Conservation (phyloP, 2,329 filamentous ascomycete genomes). For the Cladosporium oxysporum region DNA sequence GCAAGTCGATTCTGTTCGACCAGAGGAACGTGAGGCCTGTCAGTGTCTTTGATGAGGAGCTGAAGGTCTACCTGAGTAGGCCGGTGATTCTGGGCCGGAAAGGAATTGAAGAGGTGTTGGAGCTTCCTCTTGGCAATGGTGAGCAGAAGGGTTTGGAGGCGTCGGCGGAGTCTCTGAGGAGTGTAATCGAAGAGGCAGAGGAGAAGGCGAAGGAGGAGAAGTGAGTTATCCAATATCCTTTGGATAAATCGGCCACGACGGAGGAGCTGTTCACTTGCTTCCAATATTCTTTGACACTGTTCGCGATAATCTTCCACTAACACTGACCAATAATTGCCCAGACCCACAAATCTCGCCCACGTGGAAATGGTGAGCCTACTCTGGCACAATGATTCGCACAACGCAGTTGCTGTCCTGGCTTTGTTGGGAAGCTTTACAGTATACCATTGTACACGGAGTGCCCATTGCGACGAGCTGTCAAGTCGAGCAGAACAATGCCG, state of each 20-base stretch:
- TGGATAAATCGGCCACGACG: no score
- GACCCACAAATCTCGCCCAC: not conserved
- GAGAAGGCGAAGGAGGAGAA: constrained; percentile 30
- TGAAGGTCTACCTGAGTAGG: constrained; percentile 53
- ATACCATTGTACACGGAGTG: no score
- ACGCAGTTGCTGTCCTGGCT: not conserved
- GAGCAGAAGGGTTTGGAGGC: constrained; percentile 38
- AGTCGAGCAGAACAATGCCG: not conserved
- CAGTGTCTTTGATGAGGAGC: constrained; percentile 52
- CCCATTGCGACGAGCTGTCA: no score
- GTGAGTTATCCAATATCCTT: not conserved
- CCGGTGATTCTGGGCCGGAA: constrained; percentile 52
- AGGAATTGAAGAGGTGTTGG: constrained; percentile 47
- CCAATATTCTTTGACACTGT: not conserved
- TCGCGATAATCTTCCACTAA: not conserved
- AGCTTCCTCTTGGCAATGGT: constrained; percentile 37
- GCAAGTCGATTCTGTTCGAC: constrained; percentile 54
- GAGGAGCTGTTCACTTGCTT: not conserved
- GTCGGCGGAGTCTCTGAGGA: constrained; percentile 41
- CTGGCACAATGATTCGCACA: not conserved
- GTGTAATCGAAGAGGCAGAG: constrained; percentile 41
- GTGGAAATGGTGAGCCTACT: not conserved
- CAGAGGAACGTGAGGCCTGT: constrained; percentile 49
- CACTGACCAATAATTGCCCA: not conserved
- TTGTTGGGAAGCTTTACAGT: not conserved